These are phyloP conservation scores for Benincasa hispida DNA, from an alignment of 306 rosid species.

Conservation along the genomic window DNA sequence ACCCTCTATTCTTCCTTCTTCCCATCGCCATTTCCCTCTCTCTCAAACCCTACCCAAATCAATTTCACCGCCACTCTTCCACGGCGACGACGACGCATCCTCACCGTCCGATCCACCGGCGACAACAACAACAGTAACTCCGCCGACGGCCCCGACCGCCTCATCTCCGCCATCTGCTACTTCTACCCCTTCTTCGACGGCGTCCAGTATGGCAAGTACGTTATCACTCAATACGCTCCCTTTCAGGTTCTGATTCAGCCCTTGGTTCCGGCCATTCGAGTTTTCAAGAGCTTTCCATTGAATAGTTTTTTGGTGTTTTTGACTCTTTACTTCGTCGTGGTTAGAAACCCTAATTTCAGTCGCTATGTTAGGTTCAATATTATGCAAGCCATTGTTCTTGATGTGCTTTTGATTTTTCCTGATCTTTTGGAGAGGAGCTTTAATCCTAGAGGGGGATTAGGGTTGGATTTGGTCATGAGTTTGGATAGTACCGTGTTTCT, in stretches of 20 bases:
- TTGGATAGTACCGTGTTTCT: slow-evolving; percentile 85
- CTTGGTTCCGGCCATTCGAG: slow-evolving; percentile 66
- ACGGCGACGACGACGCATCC: not conserved
- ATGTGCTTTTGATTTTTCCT: slow-evolving; percentile 81
- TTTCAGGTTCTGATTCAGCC: slow-evolving; percentile 61
- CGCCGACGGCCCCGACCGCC: slow-evolving; percentile 57
- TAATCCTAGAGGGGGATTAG: slow-evolving; percentile 64
- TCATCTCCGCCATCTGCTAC: slow-evolving; percentile 77
- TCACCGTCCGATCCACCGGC: slow-evolving; percentile 51
- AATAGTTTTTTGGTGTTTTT: slow-evolving; percentile 70
- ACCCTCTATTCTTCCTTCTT: slow-evolving; percentile 21
- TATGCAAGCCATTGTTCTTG: slow-evolving; percentile 93
- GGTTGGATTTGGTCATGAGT: slow-evolving; percentile 86
- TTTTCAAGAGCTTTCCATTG: slow-evolving; percentile 80
- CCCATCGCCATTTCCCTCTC: slow-evolving; percentile 17
- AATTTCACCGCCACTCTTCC: not conserved
- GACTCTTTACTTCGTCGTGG: slow-evolving; percentile 86
- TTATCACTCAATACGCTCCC: slow-evolving; percentile 65
- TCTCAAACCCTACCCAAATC: slow-evolving; percentile 12
- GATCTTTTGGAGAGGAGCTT: slow-evolving; percentile 80
- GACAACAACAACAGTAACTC: slow-evolving; percentile 19
- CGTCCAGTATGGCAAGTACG: slow-evolving; percentile 70
- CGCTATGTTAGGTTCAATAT: slow-evolving; percentile 91
- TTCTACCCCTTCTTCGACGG: slow-evolving; percentile 94
- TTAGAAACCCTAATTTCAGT: slow-evolving; percentile 78